A percentile compares a stretch with the other conserved stretches of the same genome.
phyloP scores from a whole-genome alignment of 2,329 filamentous ascomycete species.

The Sporothrix luriei region DNA sequence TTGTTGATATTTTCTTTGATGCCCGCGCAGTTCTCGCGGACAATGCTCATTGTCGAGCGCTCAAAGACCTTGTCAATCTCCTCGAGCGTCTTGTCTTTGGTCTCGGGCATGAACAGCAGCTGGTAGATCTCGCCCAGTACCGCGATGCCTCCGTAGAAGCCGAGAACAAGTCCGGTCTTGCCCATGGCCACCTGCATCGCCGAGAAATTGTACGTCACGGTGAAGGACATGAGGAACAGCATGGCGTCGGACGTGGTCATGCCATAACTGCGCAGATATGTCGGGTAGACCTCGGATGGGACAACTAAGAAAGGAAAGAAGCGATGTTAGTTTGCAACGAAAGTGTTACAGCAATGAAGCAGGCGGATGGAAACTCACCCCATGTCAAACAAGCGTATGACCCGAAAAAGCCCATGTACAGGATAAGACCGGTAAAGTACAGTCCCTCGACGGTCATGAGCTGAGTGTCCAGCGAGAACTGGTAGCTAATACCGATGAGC shows the following conservation, averaged over 20 bases:
- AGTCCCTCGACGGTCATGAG: slow-evolving; percentile 57
- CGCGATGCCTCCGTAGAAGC: slow-evolving; percentile 75
- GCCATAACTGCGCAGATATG: slow-evolving; percentile 71
- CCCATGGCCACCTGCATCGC: slow-evolving; percentile 70
- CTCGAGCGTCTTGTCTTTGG: slow-evolving; percentile 56
- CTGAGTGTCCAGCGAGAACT: slow-evolving; percentile 53
- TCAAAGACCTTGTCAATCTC: slow-evolving; percentile 58
- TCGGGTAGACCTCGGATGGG: slow-evolving; percentile 71
- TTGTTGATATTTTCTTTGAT: slow-evolving; percentile 27
- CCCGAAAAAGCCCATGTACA: slow-evolving; percentile 71
- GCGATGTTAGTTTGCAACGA: neutral
- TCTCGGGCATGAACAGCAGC: slow-evolving; percentile 73
- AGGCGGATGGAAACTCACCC: slow-evolving; percentile 37
- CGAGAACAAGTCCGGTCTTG: slow-evolving; percentile 65
- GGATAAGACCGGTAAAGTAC: slow-evolving; percentile 67
- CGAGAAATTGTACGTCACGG: slow-evolving; percentile 75
- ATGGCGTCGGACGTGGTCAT: slow-evolving; percentile 71
- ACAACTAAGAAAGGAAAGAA: slow-evolving; percentile 47
- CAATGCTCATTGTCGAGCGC: slow-evolving; percentile 40
- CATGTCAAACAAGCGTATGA: slow-evolving; percentile 66
- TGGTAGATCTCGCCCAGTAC: slow-evolving; percentile 72
- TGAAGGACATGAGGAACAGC: slow-evolving; percentile 70
- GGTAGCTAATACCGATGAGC: slow-evolving; percentile 66
- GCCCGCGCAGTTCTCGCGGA: slow-evolving; percentile 26
- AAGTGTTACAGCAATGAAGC: neutral